Percentiles rank a stretch among this genome's conserved stretches.
Conservation (phyloP, 208 protist genomes). For the Trichomonas tenax region DNA sequence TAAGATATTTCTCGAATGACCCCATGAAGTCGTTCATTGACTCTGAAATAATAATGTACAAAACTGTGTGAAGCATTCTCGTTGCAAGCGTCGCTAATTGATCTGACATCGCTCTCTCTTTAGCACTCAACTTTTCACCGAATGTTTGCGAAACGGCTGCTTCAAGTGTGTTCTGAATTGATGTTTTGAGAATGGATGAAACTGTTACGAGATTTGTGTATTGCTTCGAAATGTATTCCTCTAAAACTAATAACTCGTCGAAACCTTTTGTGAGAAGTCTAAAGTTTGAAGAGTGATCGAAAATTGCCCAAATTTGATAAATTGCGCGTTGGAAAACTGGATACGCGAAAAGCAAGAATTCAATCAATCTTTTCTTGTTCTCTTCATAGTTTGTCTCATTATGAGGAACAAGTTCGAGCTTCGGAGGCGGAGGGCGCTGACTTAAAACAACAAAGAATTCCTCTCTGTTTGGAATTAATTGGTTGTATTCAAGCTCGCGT, state of each 20-base stretch:
- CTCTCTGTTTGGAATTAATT: neutral
- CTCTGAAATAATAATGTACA: neutral
- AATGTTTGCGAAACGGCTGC: neutral
- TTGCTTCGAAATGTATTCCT: neutral
- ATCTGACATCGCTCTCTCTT: neutral
- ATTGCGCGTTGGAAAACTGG: neutral
- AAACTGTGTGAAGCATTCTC: constrained; percentile 7
- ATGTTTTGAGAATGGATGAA: neutral
- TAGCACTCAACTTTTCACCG: neutral
- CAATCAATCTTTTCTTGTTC: neutral
- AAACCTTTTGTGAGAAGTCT: neutral
- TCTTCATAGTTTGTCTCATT: neutral
- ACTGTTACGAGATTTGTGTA: neutral
- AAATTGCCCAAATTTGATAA: neutral
- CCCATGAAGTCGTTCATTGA: neutral
- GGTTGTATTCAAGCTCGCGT: neutral
- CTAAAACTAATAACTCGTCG: neutral
- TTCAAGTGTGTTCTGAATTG: neutral
- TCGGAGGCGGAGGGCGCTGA: neutral
- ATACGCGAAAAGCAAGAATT: neutral
- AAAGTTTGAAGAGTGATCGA: neutral
- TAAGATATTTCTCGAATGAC: neutral
- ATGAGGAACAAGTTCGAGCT: neutral
- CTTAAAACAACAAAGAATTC: neutral
- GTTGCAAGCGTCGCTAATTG: neutral